phyloP scores from a whole-genome alignment of 176 grass and related monocot genomes.

The Ampelocalamus luodianensis region DNA sequence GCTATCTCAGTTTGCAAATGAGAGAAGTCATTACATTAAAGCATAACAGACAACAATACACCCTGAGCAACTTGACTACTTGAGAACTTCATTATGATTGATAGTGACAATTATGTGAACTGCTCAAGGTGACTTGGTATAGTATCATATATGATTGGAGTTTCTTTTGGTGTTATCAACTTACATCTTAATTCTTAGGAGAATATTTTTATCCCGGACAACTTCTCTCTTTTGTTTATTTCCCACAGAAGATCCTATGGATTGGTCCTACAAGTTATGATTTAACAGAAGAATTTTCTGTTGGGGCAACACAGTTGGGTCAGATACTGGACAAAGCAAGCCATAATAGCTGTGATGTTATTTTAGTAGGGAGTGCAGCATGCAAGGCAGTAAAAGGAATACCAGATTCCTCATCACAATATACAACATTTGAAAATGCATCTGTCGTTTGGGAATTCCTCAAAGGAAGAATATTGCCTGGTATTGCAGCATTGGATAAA shows the following conservation, averaged over 20 bases:
- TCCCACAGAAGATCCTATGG: conserved; percentile 83
- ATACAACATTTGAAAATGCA: conserved; percentile 58
- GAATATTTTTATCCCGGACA: conserved; percentile 11
- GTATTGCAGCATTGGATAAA: conserved; percentile 91
- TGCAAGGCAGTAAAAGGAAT: conserved; percentile 64
- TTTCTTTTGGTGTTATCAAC: conserved; percentile 32
- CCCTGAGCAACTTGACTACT: too few relatives aligned
- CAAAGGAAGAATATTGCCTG: conserved; percentile 81
- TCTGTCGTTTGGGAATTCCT: conserved; percentile 90
- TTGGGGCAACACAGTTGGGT: conserved; percentile 58
- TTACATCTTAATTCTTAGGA: conserved; percentile 4
- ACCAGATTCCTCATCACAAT: conserved; percentile 44
- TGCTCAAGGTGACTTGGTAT: too few relatives aligned
- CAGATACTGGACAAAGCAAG: conserved; percentile 61
- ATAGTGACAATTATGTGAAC: too few relatives aligned
- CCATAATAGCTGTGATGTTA: conserved; percentile 59
- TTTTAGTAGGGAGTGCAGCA: conserved; percentile 68
- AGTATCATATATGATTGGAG: not conserved
- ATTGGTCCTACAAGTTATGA: conserved; percentile 63
- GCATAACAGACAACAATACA: too few relatives aligned
- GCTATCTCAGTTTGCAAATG: too few relatives aligned
- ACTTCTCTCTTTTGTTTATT: conserved; percentile 40
- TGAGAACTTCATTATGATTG: too few relatives aligned
- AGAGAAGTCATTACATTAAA: too few relatives aligned
- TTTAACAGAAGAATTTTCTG: conserved; percentile 46